Conservation (phyloP, 768 basidiomycete species). For the Lactarius quietus region DNA sequence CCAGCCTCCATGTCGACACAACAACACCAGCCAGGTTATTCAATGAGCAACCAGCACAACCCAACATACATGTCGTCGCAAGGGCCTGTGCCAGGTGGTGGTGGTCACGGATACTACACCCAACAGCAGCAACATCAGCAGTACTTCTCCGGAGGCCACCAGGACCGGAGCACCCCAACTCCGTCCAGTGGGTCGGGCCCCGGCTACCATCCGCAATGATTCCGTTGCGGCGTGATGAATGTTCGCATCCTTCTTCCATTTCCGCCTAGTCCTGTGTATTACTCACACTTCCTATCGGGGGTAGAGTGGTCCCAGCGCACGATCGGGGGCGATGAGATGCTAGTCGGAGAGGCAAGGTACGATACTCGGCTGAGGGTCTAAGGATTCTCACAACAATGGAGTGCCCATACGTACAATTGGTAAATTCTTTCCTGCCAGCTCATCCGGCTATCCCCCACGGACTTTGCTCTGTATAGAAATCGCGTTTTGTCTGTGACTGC, state of each 20-base stretch:
- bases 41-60: constrained; percentile 15
- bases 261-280: constrained; percentile 19
- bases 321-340: constrained; percentile 23
- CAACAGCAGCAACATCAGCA: constrained; percentile 20
- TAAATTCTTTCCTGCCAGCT: constrained; percentile 14
- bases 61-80: constrained; percentile 19
- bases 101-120: constrained; percentile 20
- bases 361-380: constrained; percentile 18
- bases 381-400: constrained; percentile 20
- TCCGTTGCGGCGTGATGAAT: constrained; percentile 19
- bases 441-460: constrained; percentile 17
- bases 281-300: constrained; percentile 20
- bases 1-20: constrained; percentile 21
- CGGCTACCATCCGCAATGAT: constrained; percentile 35
- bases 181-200: constrained; percentile 34
- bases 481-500: constrained; percentile 15
- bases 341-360: constrained; percentile 19
- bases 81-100: constrained; percentile 11
- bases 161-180: constrained; percentile 28
- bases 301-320: constrained; percentile 21
- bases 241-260: constrained; percentile 21
- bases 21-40: constrained; percentile 18
- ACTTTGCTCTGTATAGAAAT: constrained; percentile 22
- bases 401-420: constrained; percentile 19
- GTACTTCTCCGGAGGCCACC: constrained; percentile 19